A percentile compares a stretch with the other conserved stretches of the same genome.
phyloP scores from a whole-genome alignment of 176 grass and related monocot genomes.

The Musa schizocarpa region DNA sequence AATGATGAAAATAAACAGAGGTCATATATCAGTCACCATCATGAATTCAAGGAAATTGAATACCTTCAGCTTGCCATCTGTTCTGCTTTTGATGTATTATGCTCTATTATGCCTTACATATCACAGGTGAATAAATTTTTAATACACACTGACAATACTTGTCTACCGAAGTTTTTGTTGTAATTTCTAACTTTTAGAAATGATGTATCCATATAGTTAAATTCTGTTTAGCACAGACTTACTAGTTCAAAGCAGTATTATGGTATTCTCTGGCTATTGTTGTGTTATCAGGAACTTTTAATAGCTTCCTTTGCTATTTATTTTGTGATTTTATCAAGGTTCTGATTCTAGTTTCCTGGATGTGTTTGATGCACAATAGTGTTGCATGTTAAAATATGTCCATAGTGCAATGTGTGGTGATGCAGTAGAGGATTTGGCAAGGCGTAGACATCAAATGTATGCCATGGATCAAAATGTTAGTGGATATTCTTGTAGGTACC shows the following conservation, averaged over 20 bases:
- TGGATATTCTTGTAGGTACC: no score
- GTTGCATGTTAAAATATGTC: not conserved
- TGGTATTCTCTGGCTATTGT: no score
- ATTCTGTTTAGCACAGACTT: not conserved
- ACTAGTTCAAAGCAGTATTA: no score
- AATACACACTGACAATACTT: constrained; percentile 6
- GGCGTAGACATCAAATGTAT: no score
- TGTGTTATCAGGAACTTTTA: not conserved
- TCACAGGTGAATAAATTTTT: constrained; percentile 44
- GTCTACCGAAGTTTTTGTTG: not conserved
- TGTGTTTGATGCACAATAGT: not conserved
- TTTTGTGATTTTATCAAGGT: not conserved
- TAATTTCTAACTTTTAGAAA: not conserved
- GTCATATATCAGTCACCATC: constrained; percentile 31
- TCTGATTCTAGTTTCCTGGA: not conserved
- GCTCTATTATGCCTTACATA: constrained; percentile 40
- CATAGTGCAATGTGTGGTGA: no score
- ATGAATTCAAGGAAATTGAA: constrained; percentile 50
- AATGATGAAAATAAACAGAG: constrained; percentile 30
- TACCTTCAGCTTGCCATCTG: constrained; percentile 53
- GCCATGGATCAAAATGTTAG: no score
- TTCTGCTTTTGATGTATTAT: constrained; percentile 62
- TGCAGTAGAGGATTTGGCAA: no score
- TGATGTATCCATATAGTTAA: not conserved
- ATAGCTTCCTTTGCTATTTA: not conserved